Base-by-base conservation (phyloP, 208 protist species). In the Trypanosoma vivax region DNA sequence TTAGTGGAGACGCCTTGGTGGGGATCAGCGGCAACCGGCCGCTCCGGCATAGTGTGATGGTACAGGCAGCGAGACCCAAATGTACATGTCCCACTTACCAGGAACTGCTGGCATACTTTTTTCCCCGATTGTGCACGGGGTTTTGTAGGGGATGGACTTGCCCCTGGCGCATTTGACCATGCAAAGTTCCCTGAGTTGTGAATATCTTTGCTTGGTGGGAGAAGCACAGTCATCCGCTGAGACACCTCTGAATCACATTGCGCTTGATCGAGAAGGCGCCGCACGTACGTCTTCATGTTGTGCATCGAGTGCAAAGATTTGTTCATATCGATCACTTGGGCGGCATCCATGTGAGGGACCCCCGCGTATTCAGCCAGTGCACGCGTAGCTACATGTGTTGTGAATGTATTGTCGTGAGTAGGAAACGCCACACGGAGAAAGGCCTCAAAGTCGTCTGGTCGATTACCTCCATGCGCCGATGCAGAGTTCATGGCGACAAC, bases 11-110 rank as follows among this genome's bases (percentile, higher is more conserved):
- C n/a, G 14, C n/a, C n/a, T n/a, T n/a, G n/a, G n/a, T 27, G 7
- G 14, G 18, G 16, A 5, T 70, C 47, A 7, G 47, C 1, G 13
- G 9, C 2, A 61, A n/a, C 16, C 16, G 28, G 16, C 6, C 30
- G 23, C 35, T 33, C 0, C 0, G 23, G 19, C 6, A 1, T 35
- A 10, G 43, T 30, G 66, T 93, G 86, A 45, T 87, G 79, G 49
- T 78, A 93, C 24, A 90, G 70, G 50, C 86, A 93, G 9, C 81
- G 76, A 10, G 79, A 70, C 7, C 86, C 86, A 53, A 79, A 90
- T 21, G 51, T 62, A 69, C 86, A 93, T 30, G 34, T 49, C 7
- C 86, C 86, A 11, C 21, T 76, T 40, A 52, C 33, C 30, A 60
- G 16, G 47, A 83, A 93, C 39, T 86, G 70, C 21, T 70, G 75